Evolutionary conservation across 2,329 filamentous ascomycete species (phyloP).

Genomic region (Pseudomassariella vexata): DNA sequence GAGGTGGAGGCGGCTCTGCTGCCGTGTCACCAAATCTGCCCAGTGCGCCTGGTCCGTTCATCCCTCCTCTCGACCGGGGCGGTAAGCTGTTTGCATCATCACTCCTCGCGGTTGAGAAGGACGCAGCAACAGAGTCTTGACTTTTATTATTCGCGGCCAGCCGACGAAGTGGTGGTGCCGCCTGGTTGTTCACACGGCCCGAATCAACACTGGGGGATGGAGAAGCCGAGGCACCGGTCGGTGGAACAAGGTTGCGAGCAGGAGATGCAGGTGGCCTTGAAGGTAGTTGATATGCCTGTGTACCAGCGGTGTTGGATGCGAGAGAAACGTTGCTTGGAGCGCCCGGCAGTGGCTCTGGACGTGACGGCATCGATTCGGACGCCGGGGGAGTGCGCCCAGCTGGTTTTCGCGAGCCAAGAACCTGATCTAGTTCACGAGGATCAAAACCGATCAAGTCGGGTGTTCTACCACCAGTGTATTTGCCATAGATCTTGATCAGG

Average conservation of each 20-base stretch:
- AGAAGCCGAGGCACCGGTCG: constrained; percentile 36
- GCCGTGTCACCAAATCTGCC: constrained; percentile 27
- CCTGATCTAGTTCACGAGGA: constrained; percentile 66
- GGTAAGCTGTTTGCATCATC: constrained; percentile 46
- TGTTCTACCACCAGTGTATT: constrained; percentile 83
- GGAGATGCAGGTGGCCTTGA: constrained; percentile 8
- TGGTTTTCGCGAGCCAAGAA: constrained; percentile 55
- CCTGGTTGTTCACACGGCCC: constrained; percentile 32
- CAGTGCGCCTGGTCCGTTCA: constrained; percentile 31
- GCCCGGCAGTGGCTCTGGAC: background rate
- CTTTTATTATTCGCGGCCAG: constrained; percentile 47
- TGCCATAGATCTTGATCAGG: constrained; percentile 90
- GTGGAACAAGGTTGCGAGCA: constrained; percentile 26
- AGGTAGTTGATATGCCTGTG: constrained; percentile 6
- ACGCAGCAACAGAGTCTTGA: constrained; percentile 50
- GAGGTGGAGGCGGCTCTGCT: constrained; percentile 14
- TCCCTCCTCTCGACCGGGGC: constrained; percentile 48
- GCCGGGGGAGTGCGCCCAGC: constrained; percentile 19
- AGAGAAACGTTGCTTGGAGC: background rate
- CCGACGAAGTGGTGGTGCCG: constrained; percentile 37
- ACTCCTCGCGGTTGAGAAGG: constrained; percentile 38
- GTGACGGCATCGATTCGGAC: constrained; percentile 9
- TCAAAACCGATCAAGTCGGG: constrained; percentile 83
- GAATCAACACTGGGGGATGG: constrained; percentile 49
- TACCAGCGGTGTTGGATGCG: background rate